A percentile compares a stretch with the other conserved stretches of the same genome.
phyloP scores from a whole-genome alignment of 2,329 filamentous ascomycete species.

The Fusarium torulosum region DNA sequence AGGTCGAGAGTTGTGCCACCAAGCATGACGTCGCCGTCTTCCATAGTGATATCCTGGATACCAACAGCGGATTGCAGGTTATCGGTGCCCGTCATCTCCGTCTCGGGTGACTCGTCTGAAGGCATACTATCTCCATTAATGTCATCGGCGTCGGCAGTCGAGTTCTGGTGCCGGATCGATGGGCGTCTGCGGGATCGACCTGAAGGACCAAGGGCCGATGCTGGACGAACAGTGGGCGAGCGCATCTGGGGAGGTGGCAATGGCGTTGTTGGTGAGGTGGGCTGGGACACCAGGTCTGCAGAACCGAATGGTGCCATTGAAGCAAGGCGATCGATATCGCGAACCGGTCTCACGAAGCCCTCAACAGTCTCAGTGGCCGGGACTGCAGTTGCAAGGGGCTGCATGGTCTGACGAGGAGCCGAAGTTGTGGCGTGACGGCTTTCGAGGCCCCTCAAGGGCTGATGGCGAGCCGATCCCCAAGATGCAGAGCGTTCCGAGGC shows the following conservation, averaged over 20 bases:
- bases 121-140: constrained; percentile 84
- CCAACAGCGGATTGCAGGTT: constrained; percentile 86
- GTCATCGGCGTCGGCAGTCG: constrained; percentile 91
- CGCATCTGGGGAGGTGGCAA: constrained; percentile 73
- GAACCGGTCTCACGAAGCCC: constrained; percentile 82
- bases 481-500: constrained; percentile 43
- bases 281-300: constrained; percentile 83
- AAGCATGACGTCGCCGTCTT: constrained; percentile 83
- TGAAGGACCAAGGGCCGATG: constrained; percentile 64
- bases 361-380: constrained; percentile 77
- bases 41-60: constrained; percentile 84
- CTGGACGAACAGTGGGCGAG: constrained; percentile 67
- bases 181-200: constrained; percentile 76
- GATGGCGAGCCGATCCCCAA: constrained; percentile 58
- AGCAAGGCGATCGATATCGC: constrained; percentile 84
- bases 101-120: constrained; percentile 81
- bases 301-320: constrained; percentile 82
- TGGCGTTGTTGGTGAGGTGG: constrained; percentile 90
- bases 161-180: constrained; percentile 90
- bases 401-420: constrained; percentile 62
- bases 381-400: constrained; percentile 75
- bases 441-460: constrained; percentile 65
- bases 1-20: constrained; percentile 80
- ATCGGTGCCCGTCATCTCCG: constrained; percentile 82
- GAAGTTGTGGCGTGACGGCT: constrained; percentile 63